Base-by-base conservation (phyloP, 352 stramenopile genomes). In the Blastocystis sp. region DNA sequence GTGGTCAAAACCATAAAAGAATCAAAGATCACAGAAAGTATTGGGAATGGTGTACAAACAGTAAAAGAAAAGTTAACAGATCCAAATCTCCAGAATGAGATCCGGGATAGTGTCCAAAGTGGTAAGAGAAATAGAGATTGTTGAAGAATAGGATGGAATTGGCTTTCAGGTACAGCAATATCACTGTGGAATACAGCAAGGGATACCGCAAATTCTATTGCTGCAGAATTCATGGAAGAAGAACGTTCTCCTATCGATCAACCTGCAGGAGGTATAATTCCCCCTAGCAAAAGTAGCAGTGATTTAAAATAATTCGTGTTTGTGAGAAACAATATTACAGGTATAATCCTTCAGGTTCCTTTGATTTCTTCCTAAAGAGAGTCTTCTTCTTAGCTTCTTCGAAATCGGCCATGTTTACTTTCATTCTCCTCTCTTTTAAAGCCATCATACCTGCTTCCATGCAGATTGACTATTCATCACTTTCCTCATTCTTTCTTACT, bases 301-400 rank as follows among this genome's bases (percentile, higher is more conserved):
- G 35, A 76, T 11, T 76, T 37, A 30, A 5, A 84, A 69, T 84
- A 13, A n/a, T 9, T 11, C 68, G 73, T 84, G 56, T 84, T 9
- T 42, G 17, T 33, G 22, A 66, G 35, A 19, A 84, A 84, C 48
- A 19, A 69, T 19, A 44, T 90, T 98, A 99, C 91, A 99, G 93
- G 93, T 99, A 99, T 87, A 99, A 93, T 44, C 97, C 97, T 92
- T 99, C 97, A 0, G 97, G 97, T 90, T 99, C 97, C 93, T 99
- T 99, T 87, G 97, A 97, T 93, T 99, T 99, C 93, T 99, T 99
- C 87, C 97, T 95, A 93, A 99, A 99, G 81, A 99, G 93, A 17
- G 96, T 97, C 92, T 99, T 99, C 93, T 99, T 97, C 92, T 99
- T 99, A 42, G 98, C 97, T 93, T 99, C 99, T 80, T 95, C 94